phyloP scores from a whole-genome alignment of 2,329 filamentous ascomycete species.

The Xylaria sp. region DNA sequence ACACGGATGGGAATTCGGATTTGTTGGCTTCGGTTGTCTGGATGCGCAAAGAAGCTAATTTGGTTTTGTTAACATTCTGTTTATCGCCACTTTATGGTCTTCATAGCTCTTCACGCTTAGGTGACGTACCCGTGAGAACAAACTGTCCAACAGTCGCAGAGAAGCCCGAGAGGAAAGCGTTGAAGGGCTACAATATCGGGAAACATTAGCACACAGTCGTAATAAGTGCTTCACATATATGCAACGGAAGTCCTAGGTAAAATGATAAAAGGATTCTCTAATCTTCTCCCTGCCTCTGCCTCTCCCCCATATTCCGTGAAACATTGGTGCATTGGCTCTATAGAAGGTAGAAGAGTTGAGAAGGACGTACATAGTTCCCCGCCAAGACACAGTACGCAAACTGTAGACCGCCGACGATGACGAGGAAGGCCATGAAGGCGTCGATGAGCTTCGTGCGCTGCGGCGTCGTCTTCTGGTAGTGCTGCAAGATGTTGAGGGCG shows the following conservation, averaged over 20 bases:
- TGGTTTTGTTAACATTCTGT: conserved; percentile 37
- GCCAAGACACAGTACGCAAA: conserved; percentile 92
- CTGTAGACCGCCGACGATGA: conserved; percentile 87
- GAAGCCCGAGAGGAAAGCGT: conserved; percentile 97
- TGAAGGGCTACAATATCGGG: conserved; percentile 79
- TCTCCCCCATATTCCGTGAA: not conserved
- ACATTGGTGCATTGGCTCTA: too few relatives aligned
- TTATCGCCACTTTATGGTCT: not conserved
- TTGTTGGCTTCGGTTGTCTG: conserved; percentile 90
- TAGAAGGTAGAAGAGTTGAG: too few relatives aligned
- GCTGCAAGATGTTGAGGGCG: conserved; percentile 74
- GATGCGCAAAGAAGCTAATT: conserved; percentile 78
- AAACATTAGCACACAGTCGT: conserved; percentile 25
- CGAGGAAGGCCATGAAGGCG: conserved; percentile 87
- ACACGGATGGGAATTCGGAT: conserved; percentile 78
- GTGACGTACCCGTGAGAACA: conserved; percentile 83
- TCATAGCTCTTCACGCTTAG: not conserved
- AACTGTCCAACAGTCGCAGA: conserved; percentile 96
- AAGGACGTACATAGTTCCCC: conserved; percentile 95
- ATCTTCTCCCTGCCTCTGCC: not conserved
- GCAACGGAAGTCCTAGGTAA: not conserved
- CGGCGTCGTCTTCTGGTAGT: conserved; percentile 83
- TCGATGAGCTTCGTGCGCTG: conserved; percentile 94
- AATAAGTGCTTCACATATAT: not conserved
- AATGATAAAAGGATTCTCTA: not conserved